Evolutionary conservation across 2,329 filamentous ascomycete genomes (phyloP).

Genomic region (Claviceps pusilla): DNA sequence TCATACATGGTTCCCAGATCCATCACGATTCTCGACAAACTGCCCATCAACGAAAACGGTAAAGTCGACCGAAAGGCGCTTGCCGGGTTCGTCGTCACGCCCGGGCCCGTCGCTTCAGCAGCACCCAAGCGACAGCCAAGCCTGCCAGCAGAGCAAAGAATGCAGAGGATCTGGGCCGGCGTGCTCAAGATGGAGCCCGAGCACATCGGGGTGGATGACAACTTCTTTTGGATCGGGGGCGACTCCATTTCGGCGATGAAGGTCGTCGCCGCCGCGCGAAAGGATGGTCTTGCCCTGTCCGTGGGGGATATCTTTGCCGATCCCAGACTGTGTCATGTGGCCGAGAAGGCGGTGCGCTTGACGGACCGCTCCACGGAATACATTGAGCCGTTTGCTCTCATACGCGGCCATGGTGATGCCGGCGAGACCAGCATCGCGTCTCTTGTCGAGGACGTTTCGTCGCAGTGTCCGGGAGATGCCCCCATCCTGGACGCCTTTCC

Average conservation of each 20-base stretch:
- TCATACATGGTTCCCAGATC: slow-evolving; percentile 12
- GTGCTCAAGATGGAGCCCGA: slow-evolving; percentile 20
- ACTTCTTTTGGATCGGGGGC: slow-evolving; percentile 17
- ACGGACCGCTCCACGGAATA: neutral
- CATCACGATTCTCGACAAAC: slow-evolving; percentile 4
- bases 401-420: neutral
- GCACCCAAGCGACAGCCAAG: neutral
- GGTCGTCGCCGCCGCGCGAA: slow-evolving; percentile 8
- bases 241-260: slow-evolving; percentile 15
- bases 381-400: neutral
- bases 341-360: neutral
- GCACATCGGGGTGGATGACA: slow-evolving; percentile 5
- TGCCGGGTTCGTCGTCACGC: neutral
- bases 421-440: neutral
- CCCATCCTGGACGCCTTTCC: slow-evolving; percentile 9
- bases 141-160: neutral
- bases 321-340: neutral
- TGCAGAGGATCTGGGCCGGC: slow-evolving; percentile 9
- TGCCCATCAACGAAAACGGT: slow-evolving; percentile 9
- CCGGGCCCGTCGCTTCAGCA: neutral
- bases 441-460: neutral
- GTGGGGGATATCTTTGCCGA: slow-evolving; percentile 13
- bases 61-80: slow-evolving; percentile 11
- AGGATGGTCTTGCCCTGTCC: slow-evolving; percentile 6
- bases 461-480: neutral